Conservation (phyloP, 805 yeast genomes). For the Monosporozyma aquatica region DNA sequence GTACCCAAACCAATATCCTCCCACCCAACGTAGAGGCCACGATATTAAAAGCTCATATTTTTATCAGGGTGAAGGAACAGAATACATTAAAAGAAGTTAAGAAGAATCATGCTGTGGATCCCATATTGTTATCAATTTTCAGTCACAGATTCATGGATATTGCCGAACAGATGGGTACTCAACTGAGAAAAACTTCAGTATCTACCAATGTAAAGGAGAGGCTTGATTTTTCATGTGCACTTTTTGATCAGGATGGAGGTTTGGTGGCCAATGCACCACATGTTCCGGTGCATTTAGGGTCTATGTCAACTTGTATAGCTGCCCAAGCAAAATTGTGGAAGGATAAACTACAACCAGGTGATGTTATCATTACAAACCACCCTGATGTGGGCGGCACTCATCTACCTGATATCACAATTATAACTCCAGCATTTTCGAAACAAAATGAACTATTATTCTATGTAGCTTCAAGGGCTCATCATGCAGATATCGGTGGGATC, state of each 20-base stretch:
- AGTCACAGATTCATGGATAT: constrained; percentile 83
- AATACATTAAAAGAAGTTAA: constrained; percentile 14
- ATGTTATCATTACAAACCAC: constrained; percentile 68
- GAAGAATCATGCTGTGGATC: constrained; percentile 41
- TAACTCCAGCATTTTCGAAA: constrained; percentile 76
- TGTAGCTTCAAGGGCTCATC: constrained; percentile 93
- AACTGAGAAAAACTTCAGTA: constrained; percentile 70
- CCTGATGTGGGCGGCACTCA: constrained; percentile 85
- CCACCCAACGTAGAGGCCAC: constrained; percentile 53
- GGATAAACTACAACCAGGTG: constrained; percentile 58
- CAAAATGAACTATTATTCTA: constrained; percentile 59
- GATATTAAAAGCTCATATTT: constrained; percentile 53
- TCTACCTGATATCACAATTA: constrained; percentile 83
- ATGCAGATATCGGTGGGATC: constrained; percentile 90
- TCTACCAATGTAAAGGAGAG: constrained; percentile 80
- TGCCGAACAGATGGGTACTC: constrained; percentile 84
- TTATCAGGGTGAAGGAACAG: constrained; percentile 30
- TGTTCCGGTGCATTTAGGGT: constrained; percentile 78
- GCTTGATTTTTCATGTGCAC: constrained; percentile 75
- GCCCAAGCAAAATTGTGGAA: constrained; percentile 60
- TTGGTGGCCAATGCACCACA: constrained; percentile 84
- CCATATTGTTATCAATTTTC: constrained; percentile 65
- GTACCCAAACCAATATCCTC: constrained; percentile 70
- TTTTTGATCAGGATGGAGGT: constrained; percentile 68
- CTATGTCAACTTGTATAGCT: constrained; percentile 73